phyloP scores from a whole-genome alignment of 345 rosid species.

The Boechera retrofracta region DNA sequence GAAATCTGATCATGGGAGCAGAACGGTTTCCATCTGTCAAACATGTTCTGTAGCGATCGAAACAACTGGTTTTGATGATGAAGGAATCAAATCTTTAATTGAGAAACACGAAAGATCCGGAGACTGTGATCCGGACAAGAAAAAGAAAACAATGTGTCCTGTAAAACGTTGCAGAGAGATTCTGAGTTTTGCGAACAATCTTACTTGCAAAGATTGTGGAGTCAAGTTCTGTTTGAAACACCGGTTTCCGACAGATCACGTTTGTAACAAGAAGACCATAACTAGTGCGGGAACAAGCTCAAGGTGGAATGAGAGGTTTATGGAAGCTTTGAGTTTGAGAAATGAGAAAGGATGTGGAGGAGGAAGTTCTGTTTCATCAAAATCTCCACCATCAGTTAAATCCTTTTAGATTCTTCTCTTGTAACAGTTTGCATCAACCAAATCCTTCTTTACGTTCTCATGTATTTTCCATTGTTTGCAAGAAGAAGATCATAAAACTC shows the following conservation, averaged over 20 bases:
- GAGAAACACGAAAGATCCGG: conserved; percentile 65
- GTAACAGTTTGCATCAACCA: conserved; percentile 10
- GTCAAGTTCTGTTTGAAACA: conserved; percentile 78
- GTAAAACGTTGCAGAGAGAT: conserved; percentile 71
- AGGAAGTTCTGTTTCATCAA: conserved; percentile 39
- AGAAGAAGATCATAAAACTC: no score
- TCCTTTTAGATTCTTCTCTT: conserved; percentile 34
- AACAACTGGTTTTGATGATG: conserved; percentile 54
- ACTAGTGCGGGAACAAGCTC: conserved; percentile 23
- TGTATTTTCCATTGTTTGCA: conserved; percentile 7
- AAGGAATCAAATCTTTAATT: conserved; percentile 53
- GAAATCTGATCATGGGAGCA: conserved; percentile 58
- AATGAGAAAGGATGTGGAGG: conserved; percentile 56
- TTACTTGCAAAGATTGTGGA: conserved; percentile 71
- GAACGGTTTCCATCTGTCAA: conserved; percentile 71
- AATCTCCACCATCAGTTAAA: conserved; percentile 35
- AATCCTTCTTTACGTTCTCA: not conserved
- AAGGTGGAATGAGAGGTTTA: conserved; percentile 59
- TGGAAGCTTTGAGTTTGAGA: conserved; percentile 61
- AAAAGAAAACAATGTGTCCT: conserved; percentile 68
- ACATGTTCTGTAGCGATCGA: conserved; percentile 71
- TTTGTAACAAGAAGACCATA: conserved; percentile 49
- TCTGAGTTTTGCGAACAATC: conserved; percentile 67
- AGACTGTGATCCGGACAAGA: conserved; percentile 68
- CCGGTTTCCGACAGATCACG: conserved; percentile 76